Evolutionary conservation across 164 flowering plant genomes (phyloP).

Genomic region (Tinospora cordifolia): DNA sequence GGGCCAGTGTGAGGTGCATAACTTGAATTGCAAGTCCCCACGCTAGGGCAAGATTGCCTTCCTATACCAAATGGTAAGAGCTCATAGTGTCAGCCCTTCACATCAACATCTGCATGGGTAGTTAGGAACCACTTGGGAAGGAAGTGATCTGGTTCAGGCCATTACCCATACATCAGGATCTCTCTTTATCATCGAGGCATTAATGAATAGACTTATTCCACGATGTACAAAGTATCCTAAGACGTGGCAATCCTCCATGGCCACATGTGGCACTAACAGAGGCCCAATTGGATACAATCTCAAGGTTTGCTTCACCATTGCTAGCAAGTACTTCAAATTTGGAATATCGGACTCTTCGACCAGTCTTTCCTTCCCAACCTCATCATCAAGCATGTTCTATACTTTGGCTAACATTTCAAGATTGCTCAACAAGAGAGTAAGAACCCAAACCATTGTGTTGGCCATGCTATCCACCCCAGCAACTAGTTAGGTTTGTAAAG

Average conservation of each 20-base stretch:
- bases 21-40: not conserved
- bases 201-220: not conserved
- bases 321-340: not conserved
- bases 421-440: no score
- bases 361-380: not conserved
- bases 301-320: not conserved
- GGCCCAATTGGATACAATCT: not conserved
- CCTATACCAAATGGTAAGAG: conserved; percentile 4
- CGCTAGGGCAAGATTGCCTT: not conserved
- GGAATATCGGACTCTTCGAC: conserved; percentile 1
- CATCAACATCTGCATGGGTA: not conserved
- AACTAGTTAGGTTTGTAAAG: no score
- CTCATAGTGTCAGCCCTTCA: conserved; percentile 2
- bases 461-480: no score
- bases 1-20: not conserved
- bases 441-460: no score
- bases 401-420: no score
- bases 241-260: not conserved
- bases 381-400: no score
- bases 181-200: not conserved
- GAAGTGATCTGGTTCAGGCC: not conserved
- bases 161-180: not conserved
- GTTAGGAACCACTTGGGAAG: not conserved
- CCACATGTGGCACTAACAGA: not conserved
- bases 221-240: not conserved